These are phyloP conservation scores for Scleroderma bovista DNA, from an alignment of 768 basidiomycete genomes.

Conservation along the genomic window DNA sequence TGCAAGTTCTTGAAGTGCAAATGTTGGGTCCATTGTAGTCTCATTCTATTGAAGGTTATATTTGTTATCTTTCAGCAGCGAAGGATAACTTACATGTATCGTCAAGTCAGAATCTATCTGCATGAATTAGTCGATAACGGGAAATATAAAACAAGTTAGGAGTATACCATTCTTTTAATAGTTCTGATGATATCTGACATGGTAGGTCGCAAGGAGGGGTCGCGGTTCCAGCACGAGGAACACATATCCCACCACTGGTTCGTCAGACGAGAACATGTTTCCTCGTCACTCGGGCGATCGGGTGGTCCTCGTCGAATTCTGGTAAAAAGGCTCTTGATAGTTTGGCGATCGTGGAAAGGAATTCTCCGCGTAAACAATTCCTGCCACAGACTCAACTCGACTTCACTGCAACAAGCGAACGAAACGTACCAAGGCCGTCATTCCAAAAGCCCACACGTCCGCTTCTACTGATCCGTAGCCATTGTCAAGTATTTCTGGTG, in stretches of 20 bases:
- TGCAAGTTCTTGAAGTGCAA: too few species aligned
- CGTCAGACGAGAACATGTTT: not conserved
- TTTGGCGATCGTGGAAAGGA: not conserved
- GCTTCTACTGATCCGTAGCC: not conserved
- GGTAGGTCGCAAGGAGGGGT: not conserved
- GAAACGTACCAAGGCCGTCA: not conserved
- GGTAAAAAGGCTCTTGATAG: not conserved
- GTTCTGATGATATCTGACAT: too few species aligned
- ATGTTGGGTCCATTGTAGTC: too few species aligned
- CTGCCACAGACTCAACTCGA: not conserved
- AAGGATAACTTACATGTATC: too few species aligned
- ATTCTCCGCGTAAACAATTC: not conserved
- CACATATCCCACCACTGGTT: not conserved
- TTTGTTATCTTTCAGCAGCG: too few species aligned
- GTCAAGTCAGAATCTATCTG: too few species aligned
- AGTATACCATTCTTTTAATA: too few species aligned
- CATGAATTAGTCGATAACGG: too few species aligned
- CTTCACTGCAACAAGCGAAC: not conserved
- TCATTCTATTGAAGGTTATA: too few species aligned
- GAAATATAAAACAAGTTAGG: too few species aligned
- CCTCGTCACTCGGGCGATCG: not conserved
- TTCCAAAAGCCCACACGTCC: not conserved
- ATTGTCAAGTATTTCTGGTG: not conserved
- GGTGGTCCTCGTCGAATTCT: not conserved
- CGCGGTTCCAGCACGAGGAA: not conserved